Percentiles rank a stretch among this genome's conserved stretches.
phyloP scores from a whole-genome alignment of 2,329 filamentous ascomycete genomes.

The Septoria petroselini region DNA sequence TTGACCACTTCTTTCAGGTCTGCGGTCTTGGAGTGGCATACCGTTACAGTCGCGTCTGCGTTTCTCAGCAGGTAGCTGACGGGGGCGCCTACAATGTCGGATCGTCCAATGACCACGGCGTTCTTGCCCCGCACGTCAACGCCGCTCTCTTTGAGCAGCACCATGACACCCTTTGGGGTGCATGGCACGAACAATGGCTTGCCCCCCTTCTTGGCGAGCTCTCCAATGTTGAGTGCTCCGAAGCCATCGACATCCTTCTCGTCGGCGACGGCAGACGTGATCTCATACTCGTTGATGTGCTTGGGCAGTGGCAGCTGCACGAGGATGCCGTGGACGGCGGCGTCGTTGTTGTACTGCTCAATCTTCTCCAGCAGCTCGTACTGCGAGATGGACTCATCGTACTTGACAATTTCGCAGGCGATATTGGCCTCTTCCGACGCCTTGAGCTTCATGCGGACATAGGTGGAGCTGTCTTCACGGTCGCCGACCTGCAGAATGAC shows the following conservation, averaged over 20 bases:
- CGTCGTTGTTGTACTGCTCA: slow-evolving; percentile 78
- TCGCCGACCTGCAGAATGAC: slow-evolving; percentile 97
- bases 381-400: slow-evolving; percentile 76
- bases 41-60: slow-evolving; percentile 92
- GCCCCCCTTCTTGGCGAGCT: slow-evolving; percentile 92
- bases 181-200: slow-evolving; percentile 87
- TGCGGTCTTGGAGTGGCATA: slow-evolving; percentile 87
- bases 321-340: slow-evolving; percentile 82
- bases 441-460: slow-evolving; percentile 99
- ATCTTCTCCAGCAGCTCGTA: slow-evolving; percentile 82
- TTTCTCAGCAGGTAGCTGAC: slow-evolving; percentile 95
- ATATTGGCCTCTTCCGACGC: slow-evolving; percentile 94
- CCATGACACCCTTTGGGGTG: slow-evolving; percentile 97
- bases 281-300: slow-evolving; percentile 82
- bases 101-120: slow-evolving; percentile 89
- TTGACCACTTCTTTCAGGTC: slow-evolving; percentile 72
- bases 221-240: slow-evolving; percentile 88
- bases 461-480: slow-evolving; percentile 84
- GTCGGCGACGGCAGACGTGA: slow-evolving; percentile 86
- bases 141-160: slow-evolving; percentile 77
- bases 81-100: slow-evolving; percentile 95
- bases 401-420: slow-evolving; percentile 78
- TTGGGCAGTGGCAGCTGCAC: slow-evolving; percentile 89
- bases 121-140: slow-evolving; percentile 84
- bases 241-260: slow-evolving; percentile 99